Conservation (phyloP, 768 basidiomycete genomes). For the Saitozyma podzolica region DNA sequence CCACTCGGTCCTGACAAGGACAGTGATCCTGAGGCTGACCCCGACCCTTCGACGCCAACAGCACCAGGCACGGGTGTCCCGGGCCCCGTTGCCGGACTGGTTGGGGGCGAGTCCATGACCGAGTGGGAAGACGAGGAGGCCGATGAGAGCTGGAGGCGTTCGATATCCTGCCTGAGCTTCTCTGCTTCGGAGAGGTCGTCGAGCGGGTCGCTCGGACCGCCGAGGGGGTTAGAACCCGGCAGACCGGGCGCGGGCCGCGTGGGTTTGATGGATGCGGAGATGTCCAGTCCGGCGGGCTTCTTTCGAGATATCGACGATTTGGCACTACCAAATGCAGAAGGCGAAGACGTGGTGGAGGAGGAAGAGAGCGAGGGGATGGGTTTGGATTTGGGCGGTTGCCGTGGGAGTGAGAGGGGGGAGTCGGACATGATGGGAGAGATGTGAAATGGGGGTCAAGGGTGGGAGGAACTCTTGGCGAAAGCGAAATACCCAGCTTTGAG, state of each 20-base stretch:
- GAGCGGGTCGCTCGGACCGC: not conserved
- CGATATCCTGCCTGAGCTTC: constrained; percentile 38
- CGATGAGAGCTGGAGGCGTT: constrained; percentile 36
- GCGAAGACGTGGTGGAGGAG: constrained; percentile 10
- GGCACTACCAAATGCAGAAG: constrained; percentile 19
- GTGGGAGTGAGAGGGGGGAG: constrained; percentile 2
- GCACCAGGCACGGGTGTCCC: constrained; percentile 14
- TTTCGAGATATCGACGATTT: constrained; percentile 46
- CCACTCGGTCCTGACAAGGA: no score
- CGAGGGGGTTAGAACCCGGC: constrained; percentile 16
- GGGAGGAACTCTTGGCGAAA: no score
- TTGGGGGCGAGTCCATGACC: constrained; percentile 19
- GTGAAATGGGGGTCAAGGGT: no score
- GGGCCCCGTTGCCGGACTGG: constrained; percentile 16
- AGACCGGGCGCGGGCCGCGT: constrained; percentile 39
- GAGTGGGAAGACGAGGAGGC: constrained; percentile 19
- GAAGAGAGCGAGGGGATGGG: constrained; percentile 23
- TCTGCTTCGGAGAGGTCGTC: constrained; percentile 26
- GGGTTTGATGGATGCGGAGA: constrained; percentile 45
- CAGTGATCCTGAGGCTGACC: no score
- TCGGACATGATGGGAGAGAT: constrained; percentile 6
- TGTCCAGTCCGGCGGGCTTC: constrained; percentile 50
- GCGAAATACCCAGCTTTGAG: no score
- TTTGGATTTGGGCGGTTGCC: constrained; percentile 13
- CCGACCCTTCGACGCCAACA: not conserved